phyloP scores from a whole-genome alignment of 176 grass and related monocot species.

The Oryza meyeriana region DNA sequence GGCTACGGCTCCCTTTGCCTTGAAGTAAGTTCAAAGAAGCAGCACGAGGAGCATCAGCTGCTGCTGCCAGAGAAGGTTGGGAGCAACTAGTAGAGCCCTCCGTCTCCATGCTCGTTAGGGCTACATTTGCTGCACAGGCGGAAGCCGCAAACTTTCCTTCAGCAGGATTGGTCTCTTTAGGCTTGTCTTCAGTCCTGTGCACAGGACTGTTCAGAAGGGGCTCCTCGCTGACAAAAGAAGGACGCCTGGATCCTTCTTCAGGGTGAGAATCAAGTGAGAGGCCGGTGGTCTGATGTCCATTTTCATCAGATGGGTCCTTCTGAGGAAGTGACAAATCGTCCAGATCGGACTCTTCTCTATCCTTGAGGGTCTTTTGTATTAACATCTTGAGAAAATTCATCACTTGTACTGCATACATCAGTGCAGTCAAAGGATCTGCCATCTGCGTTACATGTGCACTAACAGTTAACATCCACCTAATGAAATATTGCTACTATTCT shows the following conservation, averaged over 20 bases:
- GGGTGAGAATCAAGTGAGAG: slow-evolving; percentile 34
- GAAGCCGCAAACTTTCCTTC: background rate
- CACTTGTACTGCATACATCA: slow-evolving; percentile 93
- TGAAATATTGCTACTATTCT: background rate
- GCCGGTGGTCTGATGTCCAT: slow-evolving; percentile 49
- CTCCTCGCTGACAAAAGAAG: slow-evolving; percentile 43
- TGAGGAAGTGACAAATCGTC: slow-evolving; percentile 32
- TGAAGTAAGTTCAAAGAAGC: slow-evolving; percentile 30
- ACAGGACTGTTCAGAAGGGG: slow-evolving; percentile 32
- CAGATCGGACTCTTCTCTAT: slow-evolving; percentile 55
- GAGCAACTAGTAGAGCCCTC: slow-evolving; percentile 35
- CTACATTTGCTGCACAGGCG: slow-evolving; percentile 11
- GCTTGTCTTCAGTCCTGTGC: slow-evolving; percentile 29
- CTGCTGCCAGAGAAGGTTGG: slow-evolving; percentile 5
- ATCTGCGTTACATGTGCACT: slow-evolving; percentile 44
- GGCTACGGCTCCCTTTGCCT: slow-evolving; percentile 42
- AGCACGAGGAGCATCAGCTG: slow-evolving; percentile 34
- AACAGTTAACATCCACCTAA: background rate
- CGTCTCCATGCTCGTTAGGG: slow-evolving; percentile 4
- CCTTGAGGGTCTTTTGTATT: slow-evolving; percentile 69
- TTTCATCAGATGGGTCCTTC: slow-evolving; percentile 55
- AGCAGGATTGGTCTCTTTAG: slow-evolving; percentile 9
- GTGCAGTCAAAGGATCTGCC: slow-evolving; percentile 83
- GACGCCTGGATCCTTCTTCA: slow-evolving; percentile 32
- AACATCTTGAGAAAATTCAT: slow-evolving; percentile 93